Evolutionary conservation across 1,139 yeast genomes (phyloP), one percentile per base, ranked within the genome.

Genomic region (Hansenula anomala): DNA sequence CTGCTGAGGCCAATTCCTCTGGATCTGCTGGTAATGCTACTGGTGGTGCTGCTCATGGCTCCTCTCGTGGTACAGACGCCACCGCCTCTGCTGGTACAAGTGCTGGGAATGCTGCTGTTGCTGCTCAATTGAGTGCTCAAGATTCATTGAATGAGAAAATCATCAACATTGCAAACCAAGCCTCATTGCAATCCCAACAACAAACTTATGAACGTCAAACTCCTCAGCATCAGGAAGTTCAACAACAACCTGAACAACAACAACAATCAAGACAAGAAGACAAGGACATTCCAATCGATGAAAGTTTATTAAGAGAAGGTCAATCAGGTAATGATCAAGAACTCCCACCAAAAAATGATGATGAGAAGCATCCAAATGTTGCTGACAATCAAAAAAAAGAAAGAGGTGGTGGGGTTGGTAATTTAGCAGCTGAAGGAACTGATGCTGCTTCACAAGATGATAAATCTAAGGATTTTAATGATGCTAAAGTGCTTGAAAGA

Each of bases 231-330:
- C n/a, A n/a, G n/a, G 46, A 42, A n/a, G 37, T 33, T 28, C 39
- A 37, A 10, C 38, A 37, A n/a, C 35, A 29, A 15, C 23, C 23
- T 6, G 23, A 20, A 6, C 34, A 22, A 6, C 33, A 30, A 4
- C 27, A 30, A 15, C 33, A 22, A 3, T 20, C 6, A 20, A 9
- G 6, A 6, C 28, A 28, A n/a, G 36, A 34, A 48, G 31, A 43
- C 14, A 33, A 40, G 16, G 56, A 52, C n/a, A 51, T 52, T 23
- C 56, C 56, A 22, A 52, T 52, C 23, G 56, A 52, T 35, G 56
- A 52, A 34, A 38, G 47, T 17, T 33, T 52, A 36, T 30, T 52
- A 39, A 51, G 45, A 30, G 49, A 51, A 37, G 53, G 49, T 14
- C 41, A 41, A 25, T 30, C 38, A 24, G 26, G 20, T 10, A 20